phyloP scores from a whole-genome alignment of 495 filamentous ascomycete genomes.

The Xylaria telfairii region DNA sequence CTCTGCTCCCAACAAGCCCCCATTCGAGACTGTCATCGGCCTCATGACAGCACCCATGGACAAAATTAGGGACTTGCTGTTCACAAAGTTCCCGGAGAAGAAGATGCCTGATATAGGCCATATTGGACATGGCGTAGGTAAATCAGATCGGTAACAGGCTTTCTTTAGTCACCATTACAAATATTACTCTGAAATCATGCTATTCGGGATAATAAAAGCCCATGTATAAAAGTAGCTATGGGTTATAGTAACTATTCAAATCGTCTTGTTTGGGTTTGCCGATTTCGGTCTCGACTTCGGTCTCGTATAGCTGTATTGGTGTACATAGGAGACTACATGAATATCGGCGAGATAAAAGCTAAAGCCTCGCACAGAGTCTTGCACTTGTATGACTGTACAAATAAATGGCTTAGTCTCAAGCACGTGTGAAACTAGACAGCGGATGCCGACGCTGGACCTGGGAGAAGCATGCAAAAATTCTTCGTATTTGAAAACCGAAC shows the following conservation, averaged over 20 bases:
- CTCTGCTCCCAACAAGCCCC: conserved; percentile 55
- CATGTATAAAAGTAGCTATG: too few relatives aligned
- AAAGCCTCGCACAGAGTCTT: too few relatives aligned
- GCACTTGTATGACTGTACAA: too few relatives aligned
- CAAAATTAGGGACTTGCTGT: conserved; percentile 52
- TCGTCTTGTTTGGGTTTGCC: too few relatives aligned
- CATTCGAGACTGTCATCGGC: conserved; percentile 56
- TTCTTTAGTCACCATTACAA: not conserved
- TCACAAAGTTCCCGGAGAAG: conserved; percentile 53
- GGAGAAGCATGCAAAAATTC: not conserved
- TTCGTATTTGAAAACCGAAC: not conserved
- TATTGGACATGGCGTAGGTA: conserved; percentile 18
- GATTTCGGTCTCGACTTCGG: too few relatives aligned
- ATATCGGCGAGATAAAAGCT: too few relatives aligned
- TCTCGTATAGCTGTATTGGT: too few relatives aligned
- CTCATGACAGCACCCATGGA: conserved; percentile 60
- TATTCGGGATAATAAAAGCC: too few relatives aligned
- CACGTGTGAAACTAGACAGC: not conserved
- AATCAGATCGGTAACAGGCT: conserved; percentile 17
- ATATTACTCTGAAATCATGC: not conserved
- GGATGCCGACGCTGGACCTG: not conserved
- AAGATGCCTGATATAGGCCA: conserved; percentile 21
- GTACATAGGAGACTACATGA: too few relatives aligned
- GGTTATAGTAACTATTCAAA: too few relatives aligned
- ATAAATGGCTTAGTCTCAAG: too few relatives aligned